These are phyloP conservation scores for Syncephalastrum sp. DNA, from an alignment of 371 early-diverging fungal genomes.

Conservation along the genomic window DNA sequence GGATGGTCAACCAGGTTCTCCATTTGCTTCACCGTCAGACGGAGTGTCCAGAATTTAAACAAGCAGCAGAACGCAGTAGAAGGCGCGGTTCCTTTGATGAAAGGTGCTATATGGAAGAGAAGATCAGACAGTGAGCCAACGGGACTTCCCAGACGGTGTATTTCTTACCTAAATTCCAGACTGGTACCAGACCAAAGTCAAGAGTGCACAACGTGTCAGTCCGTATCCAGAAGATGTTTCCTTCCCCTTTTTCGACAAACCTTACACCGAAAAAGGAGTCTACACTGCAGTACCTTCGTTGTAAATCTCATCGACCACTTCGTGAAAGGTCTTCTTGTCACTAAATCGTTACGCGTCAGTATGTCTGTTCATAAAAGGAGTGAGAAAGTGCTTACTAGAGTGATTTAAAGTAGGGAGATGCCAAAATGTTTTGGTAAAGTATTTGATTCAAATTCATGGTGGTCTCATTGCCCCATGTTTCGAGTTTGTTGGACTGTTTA, in stretches of 20 bases:
- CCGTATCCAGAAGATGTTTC: background rate
- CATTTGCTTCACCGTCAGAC: slow-evolving; percentile 76
- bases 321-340: slow-evolving; percentile 78
- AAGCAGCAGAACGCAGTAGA: slow-evolving; percentile 85
- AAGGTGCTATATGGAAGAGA: slow-evolving; percentile 62
- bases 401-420: slow-evolving; percentile 69
- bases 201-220: slow-evolving; percentile 6
- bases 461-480: slow-evolving; percentile 75
- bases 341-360: slow-evolving; percentile 28
- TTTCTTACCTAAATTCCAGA: slow-evolving; percentile 17
- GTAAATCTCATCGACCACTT: slow-evolving; percentile 82
- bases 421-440: slow-evolving; percentile 69
- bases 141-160: too few relatives aligned
- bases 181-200: slow-evolving; percentile 4
- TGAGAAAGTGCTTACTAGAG: slow-evolving; percentile 54
- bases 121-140: background rate
- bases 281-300: slow-evolving; percentile 58
- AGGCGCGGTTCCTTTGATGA: slow-evolving; percentile 78
- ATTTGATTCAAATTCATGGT: slow-evolving; percentile 87
- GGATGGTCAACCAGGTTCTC: slow-evolving; percentile 73
- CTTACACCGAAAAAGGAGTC: slow-evolving; percentile 19
- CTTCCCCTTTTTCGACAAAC: slow-evolving; percentile 18
- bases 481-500: slow-evolving; percentile 58
- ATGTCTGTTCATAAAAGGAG: background rate
- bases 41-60: slow-evolving; percentile 84